phyloP scores from a whole-genome alignment of 1,284 basidiomycete genomes.

The Rhodotorula sp. region DNA sequence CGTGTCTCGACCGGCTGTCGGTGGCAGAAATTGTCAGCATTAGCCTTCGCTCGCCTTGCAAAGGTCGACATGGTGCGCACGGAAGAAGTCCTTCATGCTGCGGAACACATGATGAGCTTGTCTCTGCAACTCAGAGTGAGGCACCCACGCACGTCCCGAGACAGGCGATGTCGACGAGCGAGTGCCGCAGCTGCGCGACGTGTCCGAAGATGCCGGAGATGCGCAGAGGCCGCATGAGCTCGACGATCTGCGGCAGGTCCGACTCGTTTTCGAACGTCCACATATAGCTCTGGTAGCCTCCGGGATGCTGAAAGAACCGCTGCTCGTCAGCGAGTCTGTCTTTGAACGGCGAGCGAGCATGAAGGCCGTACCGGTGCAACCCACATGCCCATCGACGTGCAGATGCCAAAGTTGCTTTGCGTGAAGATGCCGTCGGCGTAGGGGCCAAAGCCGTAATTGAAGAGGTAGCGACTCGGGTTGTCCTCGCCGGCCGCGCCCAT shows the following conservation, averaged over 20 bases:
- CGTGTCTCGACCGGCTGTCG: neutral
- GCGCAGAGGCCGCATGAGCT: conserved; percentile 39
- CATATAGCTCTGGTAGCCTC: conserved; percentile 40
- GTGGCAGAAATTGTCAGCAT: neutral
- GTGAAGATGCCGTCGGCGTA: conserved; percentile 44
- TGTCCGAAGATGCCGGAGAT: conserved; percentile 34
- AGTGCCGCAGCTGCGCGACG: conserved; percentile 35
- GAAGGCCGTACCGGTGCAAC: neutral
- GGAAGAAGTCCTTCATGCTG: conserved; percentile 27
- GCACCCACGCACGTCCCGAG: conserved; percentile 25
- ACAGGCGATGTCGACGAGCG: conserved; percentile 8
- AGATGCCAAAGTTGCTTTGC: conserved; percentile 36
- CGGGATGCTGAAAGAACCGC: conserved; percentile 9
- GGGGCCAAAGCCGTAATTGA: conserved; percentile 31
- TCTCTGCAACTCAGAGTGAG: no score
- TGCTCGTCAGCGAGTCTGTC: no score
- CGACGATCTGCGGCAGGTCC: conserved; percentile 37
- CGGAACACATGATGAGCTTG: no score
- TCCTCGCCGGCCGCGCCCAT: conserved; percentile 37
- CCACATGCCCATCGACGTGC: conserved; percentile 1
- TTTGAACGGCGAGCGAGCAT: no score
- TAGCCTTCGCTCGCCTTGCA: no score
- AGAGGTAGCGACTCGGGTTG: conserved; percentile 41
- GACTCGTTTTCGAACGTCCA: conserved; percentile 41
- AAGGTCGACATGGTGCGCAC: neutral